Evolutionary conservation across 1,284 basidiomycete species (phyloP).

Genomic region (Ustilago nuda): DNA sequence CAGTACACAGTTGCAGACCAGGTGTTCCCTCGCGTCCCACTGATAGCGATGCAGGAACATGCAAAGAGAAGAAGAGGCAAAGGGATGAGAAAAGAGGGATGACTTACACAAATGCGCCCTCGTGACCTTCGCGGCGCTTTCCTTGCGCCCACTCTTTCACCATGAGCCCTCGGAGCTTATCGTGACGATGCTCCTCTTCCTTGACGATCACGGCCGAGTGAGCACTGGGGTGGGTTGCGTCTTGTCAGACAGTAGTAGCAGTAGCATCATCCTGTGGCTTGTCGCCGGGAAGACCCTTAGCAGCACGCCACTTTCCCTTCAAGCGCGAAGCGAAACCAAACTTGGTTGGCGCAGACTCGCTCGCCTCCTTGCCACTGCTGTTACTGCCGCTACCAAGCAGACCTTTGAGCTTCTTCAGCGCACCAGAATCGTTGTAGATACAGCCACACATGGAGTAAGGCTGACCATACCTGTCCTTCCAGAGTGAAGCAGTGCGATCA

Average conservation of each 20-base stretch:
- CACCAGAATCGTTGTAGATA: slow-evolving; percentile 38
- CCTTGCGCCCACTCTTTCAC: slow-evolving; percentile 38
- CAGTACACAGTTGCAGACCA: background rate
- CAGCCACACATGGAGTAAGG: slow-evolving; percentile 58
- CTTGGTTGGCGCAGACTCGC: background rate
- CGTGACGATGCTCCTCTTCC: slow-evolving; percentile 39
- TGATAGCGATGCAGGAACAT: background rate
- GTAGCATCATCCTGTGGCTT: slow-evolving; percentile 13
- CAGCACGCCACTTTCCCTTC: slow-evolving; percentile 45
- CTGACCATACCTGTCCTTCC: slow-evolving; percentile 49
- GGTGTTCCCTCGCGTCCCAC: background rate
- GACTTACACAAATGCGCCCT: slow-evolving; percentile 47
- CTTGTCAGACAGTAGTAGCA: slow-evolving; percentile 19
- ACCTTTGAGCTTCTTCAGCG: slow-evolving; percentile 38
- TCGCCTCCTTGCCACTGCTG: slow-evolving; percentile 7
- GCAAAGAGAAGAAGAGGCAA: background rate
- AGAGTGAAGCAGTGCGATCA: slow-evolving; percentile 48
- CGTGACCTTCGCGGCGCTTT: slow-evolving; percentile 48
- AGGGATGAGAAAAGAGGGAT: slow-evolving; percentile 1
- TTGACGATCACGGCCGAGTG: slow-evolving; percentile 46
- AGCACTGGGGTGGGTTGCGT: slow-evolving; percentile 51
- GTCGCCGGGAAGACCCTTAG: slow-evolving; percentile 40
- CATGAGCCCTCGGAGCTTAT: slow-evolving; percentile 34
- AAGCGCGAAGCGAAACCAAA: slow-evolving; percentile 30
- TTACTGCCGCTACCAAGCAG: slow-evolving; percentile 24